A percentile compares a stretch with the other conserved stretches of the same genome.
Evolutionary conservation across 2,329 filamentous ascomycete species (phyloP).

Genomic region (Rachicladosporium sp.): DNA sequence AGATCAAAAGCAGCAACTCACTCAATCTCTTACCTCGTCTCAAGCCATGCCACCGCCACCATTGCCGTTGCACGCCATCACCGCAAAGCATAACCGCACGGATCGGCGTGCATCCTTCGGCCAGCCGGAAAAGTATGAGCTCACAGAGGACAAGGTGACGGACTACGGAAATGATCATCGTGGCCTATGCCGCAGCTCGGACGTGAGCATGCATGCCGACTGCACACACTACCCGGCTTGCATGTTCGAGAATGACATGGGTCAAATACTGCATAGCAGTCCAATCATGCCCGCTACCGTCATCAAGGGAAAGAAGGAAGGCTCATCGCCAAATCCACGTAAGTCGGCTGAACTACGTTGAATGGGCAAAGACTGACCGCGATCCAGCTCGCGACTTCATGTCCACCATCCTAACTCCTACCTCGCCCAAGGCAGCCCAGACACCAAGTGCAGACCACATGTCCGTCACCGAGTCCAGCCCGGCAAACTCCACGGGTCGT

Average conservation of each 20-base stretch:
- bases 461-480: constrained; percentile 8
- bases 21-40: background rate
- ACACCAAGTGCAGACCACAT: constrained; percentile 5
- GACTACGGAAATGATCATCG: constrained; percentile 5
- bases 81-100: constrained; percentile 2
- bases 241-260: constrained; percentile 16
- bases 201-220: constrained; percentile 24
- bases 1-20: background rate
- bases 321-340: constrained; percentile 9
- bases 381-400: constrained; percentile 17
- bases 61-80: constrained; percentile 10
- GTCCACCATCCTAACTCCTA: constrained; percentile 13
- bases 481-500: constrained; percentile 10
- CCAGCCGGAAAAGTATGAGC: background rate
- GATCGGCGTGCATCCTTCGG: background rate
- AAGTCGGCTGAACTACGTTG: constrained; percentile 1
- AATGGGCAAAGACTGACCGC: no score
- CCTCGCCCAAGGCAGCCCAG: background rate
- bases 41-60: constrained; percentile 17
- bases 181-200: constrained; percentile 15
- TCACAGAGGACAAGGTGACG: background rate
- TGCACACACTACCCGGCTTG: constrained; percentile 20
- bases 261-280: constrained; percentile 12
- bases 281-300: constrained; percentile 7
- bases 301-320: constrained; percentile 17